Percentiles rank a stretch among this genome's conserved stretches.
Conservation (phyloP, 495 filamentous ascomycete species). For the Aspergillus ellipticus region DNA sequence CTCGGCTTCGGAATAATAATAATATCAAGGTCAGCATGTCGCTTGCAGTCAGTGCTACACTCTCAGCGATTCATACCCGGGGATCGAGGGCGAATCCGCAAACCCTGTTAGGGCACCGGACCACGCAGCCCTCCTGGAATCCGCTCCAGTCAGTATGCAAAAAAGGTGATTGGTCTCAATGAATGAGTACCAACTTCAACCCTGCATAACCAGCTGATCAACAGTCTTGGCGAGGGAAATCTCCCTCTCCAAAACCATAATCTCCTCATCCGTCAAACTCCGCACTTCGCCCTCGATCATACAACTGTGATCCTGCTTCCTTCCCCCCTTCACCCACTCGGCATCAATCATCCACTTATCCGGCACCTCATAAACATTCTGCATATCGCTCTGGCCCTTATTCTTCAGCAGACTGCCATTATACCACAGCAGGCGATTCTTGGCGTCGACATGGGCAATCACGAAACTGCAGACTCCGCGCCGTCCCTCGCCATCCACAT, state of each 20-base stretch:
- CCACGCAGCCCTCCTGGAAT: too few species aligned
- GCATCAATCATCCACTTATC: conserved; percentile 11
- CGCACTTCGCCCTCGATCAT: neutral
- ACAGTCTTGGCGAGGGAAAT: conserved; percentile 4
- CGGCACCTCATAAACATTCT: conserved; percentile 5
- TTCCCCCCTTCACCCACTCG: conserved; percentile 8
- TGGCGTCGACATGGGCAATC: conserved; percentile 9
- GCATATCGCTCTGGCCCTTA: neutral
- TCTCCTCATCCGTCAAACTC: neutral
- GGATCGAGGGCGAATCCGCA: too few species aligned
- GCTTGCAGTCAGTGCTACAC: too few species aligned
- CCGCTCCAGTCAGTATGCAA: too few species aligned
- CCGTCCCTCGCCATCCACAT: neutral
- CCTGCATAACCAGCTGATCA: neutral
- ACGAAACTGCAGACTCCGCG: conserved; percentile 8
- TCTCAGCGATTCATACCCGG: too few species aligned
- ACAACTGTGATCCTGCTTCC: conserved; percentile 7
- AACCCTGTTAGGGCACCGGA: too few species aligned
- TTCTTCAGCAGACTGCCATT: conserved; percentile 11
- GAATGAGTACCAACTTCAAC: neutral
- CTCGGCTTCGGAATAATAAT: too few species aligned
- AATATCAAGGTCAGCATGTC: too few species aligned
- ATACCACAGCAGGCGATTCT: conserved; percentile 7
- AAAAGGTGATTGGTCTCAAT: too few species aligned
- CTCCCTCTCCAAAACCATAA: conserved; percentile 1